phyloP scores from a whole-genome alignment of 495 filamentous ascomycete species.

The Xeromyces bisporus region DNA sequence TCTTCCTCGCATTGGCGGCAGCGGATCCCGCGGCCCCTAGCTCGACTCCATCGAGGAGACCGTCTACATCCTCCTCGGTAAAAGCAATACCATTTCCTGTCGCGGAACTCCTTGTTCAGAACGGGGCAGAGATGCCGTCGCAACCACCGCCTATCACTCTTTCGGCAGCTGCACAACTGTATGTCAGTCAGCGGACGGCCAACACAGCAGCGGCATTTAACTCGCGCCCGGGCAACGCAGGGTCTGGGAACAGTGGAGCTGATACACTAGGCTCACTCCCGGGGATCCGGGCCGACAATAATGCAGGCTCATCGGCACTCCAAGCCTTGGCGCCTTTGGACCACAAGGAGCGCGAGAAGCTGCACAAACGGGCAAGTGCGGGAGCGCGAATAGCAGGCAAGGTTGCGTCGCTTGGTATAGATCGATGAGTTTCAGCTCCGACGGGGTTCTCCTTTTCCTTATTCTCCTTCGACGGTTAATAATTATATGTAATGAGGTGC shows the following conservation, averaged over 20 bases:
- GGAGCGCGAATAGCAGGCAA: slow-evolving; percentile 33
- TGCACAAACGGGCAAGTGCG: slow-evolving; percentile 35
- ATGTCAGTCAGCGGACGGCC: slow-evolving; percentile 66
- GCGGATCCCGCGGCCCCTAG: slow-evolving; percentile 71
- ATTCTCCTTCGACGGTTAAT: slow-evolving; percentile 1
- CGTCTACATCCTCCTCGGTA: slow-evolving; percentile 12
- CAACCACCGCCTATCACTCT: slow-evolving; percentile 60
- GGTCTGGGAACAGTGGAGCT: slow-evolving; percentile 10
- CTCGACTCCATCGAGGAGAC: slow-evolving; percentile 22
- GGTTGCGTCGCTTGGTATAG: slow-evolving; percentile 29
- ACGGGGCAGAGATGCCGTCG: slow-evolving; percentile 74
- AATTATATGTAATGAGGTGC: slow-evolving; percentile 9
- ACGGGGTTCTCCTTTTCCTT: neutral
- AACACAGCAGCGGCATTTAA: slow-evolving; percentile 14
- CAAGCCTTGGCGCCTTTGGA: slow-evolving; percentile 18
- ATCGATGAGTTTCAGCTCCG: slow-evolving; percentile 13
- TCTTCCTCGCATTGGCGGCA: slow-evolving; percentile 86
- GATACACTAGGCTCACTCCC: slow-evolving; percentile 32
- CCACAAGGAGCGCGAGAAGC: slow-evolving; percentile 29
- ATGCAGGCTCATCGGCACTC: slow-evolving; percentile 12
- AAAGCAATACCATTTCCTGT: slow-evolving; percentile 54
- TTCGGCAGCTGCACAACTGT: slow-evolving; percentile 56
- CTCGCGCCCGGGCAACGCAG: slow-evolving; percentile 5
- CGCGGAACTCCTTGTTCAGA: slow-evolving; percentile 84
- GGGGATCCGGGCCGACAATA: slow-evolving; percentile 20